Base-by-base conservation (phyloP, 139 green algal species). In the Picocystis salinarum region DNA sequence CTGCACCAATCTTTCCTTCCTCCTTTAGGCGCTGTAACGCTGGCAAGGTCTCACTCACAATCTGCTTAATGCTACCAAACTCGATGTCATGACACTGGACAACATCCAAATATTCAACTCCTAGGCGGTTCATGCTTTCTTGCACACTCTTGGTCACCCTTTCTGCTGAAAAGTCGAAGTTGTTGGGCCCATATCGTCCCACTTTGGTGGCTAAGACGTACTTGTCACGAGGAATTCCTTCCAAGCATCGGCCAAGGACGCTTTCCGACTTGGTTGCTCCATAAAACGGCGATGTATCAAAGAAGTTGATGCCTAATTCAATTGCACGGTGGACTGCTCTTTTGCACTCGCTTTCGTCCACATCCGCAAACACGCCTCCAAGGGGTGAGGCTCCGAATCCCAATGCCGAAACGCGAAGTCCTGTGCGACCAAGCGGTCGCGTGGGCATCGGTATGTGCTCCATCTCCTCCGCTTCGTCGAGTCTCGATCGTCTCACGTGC, bases 211-310 rank as follows among this genome's bases (percentile, higher is more conserved):
- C 56, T 2, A 95, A 34, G 2, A 96, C 49, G 3, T 88, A 51
- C 33, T 91, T 41, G 11, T 74, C 67, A 1, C 85, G 54, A 0
- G 83, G 83, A 17, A 95, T 46, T 23, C 50, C 57, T 20, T 70
- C 62, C 22, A 95, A 52, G 0, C 58, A 74, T 24, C 58, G 45
- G 1, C 80, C 82, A 17, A 93, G 47, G 47, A 91, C 83, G 52
- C 42, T 66, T 54, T 95, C 85, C 4, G 71, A 79, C 23, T 71
- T 74, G 0, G 68, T 82, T 17, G 42, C 23, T 6, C 83, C 85
- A 52, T 96, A 96, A 42, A 78, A 94, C 1, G 85, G 85, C 0
- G 79, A 93, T 1, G 85, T 92, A 59, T 96, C 85, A 33, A 95
- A 92, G 12, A 86, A 80, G 53, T 95, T 96, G 55, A 96, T 82